Percentiles rank a stretch among this genome's conserved stretches.
Conservation (phyloP, 805 yeast species). For the Saturnispora halmiae region DNA sequence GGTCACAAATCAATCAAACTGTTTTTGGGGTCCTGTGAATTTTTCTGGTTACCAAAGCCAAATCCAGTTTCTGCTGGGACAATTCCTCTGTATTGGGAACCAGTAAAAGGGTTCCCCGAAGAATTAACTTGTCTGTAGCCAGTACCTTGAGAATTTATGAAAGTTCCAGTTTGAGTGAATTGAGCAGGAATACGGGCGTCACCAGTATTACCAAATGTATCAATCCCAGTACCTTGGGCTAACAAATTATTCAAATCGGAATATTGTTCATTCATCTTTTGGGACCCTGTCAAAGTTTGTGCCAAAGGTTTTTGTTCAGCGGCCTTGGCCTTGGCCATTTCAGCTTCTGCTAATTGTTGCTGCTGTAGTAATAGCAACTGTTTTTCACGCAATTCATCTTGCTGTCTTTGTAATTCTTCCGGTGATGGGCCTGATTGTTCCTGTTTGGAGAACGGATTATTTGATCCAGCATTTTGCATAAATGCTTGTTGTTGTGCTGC, state of each 20-base stretch:
- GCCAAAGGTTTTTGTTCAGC: constrained; percentile 32
- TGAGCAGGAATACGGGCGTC: constrained; percentile 84
- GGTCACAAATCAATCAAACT: constrained; percentile 28
- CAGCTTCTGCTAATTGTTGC: constrained; percentile 11
- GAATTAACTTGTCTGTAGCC: constrained; percentile 51
- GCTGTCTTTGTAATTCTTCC: constrained; percentile 43
- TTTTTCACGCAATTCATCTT: constrained; percentile 28
- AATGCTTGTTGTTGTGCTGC: constrained; percentile 27
- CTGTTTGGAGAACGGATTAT: constrained; percentile 30
- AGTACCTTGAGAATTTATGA: constrained; percentile 83
- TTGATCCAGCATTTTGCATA: constrained; percentile 31
- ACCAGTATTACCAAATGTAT: constrained; percentile 88
- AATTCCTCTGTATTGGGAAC: constrained; percentile 62
- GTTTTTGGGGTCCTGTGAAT: constrained; percentile 14
- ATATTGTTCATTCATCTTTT: constrained; percentile 46
- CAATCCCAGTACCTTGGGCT: constrained; percentile 84
- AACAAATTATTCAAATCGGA: constrained; percentile 70
- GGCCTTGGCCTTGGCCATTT: constrained; percentile 16
- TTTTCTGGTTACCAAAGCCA: constrained; percentile 79
- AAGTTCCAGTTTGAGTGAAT: constrained; percentile 72
- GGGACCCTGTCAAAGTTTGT: constrained; percentile 44
- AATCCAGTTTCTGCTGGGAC: constrained; percentile 86
- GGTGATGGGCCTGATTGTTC: constrained; percentile 23
- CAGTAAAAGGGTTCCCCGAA: constrained; percentile 52
- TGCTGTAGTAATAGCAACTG: constrained; percentile 12